phyloP scores from a whole-genome alignment of 2,329 filamentous ascomycete species.

The Cladosporium austrohemisphaericum region DNA sequence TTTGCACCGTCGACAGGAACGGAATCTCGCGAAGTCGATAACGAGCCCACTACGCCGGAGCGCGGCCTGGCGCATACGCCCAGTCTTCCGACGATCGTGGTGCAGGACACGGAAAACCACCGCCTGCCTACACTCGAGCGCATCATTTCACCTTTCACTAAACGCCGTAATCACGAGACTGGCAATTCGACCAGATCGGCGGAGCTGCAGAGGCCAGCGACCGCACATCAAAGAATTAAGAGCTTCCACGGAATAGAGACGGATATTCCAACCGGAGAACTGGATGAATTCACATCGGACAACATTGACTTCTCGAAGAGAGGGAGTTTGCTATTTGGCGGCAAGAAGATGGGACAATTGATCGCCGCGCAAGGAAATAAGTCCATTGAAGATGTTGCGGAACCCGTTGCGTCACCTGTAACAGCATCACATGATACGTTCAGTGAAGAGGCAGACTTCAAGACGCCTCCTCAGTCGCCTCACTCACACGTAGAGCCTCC shows the following conservation, averaged over 20 bases:
- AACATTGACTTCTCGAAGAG: constrained; percentile 58
- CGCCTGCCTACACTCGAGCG: constrained; percentile 8
- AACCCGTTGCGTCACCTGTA: neutral
- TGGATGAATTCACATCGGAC: constrained; percentile 50
- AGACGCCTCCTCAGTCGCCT: constrained; percentile 1
- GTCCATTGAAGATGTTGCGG: neutral
- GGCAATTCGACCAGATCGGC: neutral
- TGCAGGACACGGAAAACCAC: constrained; percentile 7
- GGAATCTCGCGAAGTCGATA: neutral
- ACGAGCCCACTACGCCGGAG: constrained; percentile 1
- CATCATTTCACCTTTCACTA: constrained; percentile 11
- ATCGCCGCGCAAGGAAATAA: constrained; percentile 23
- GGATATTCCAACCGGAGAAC: constrained; percentile 53
- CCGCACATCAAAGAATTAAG: constrained; percentile 21
- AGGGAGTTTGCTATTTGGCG: constrained; percentile 57
- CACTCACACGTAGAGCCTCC: neutral
- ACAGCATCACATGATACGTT: neutral
- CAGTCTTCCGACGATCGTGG: constrained; percentile 40
- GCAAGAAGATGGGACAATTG: constrained; percentile 43
- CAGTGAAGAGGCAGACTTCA: neutral
- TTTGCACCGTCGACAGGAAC: constrained; percentile 26
- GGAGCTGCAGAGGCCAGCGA: constrained; percentile 5
- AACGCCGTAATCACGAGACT: neutral
- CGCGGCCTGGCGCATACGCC: constrained; percentile 4
- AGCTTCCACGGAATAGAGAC: constrained; percentile 51